Evolutionary conservation across 78 protist genomes (phyloP).

Genomic region (Salpingoeca rosetta): DNA sequence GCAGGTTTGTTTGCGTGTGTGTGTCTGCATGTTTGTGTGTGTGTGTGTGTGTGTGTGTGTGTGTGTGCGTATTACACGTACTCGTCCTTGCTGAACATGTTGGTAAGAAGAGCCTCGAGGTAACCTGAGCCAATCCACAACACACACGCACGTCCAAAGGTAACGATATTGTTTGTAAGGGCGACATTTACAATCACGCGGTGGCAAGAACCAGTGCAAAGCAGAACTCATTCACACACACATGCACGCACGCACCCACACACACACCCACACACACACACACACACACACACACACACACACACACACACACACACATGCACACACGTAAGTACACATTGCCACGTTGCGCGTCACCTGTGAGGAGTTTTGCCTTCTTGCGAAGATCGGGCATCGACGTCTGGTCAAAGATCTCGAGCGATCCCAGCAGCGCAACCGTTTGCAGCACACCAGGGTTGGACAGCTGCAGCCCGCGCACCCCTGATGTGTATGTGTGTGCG

Average conservation of each 20-base stretch:
- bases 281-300: too few relatives aligned
- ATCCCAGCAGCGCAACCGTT: conserved; percentile 24
- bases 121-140: background rate
- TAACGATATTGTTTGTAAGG: too few relatives aligned
- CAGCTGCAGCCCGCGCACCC: conserved; percentile 64
- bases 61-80: background rate
- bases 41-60: background rate
- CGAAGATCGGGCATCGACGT: conserved; percentile 42
- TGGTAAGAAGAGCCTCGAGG: too few relatives aligned
- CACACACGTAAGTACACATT: too few relatives aligned
- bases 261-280: too few relatives aligned
- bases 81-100: background rate
- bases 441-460: conserved; percentile 70
- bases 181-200: too few relatives aligned
- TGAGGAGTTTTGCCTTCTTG: conserved; percentile 41
- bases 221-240: too few relatives aligned
- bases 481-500: conserved; percentile 8
- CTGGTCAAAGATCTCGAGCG: conserved; percentile 52
- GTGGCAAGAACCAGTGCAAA: too few relatives aligned
- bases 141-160: background rate
- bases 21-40: background rate
- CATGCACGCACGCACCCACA: too few relatives aligned
- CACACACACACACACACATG: too few relatives aligned
- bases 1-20: background rate
- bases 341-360: too few relatives aligned